These are phyloP conservation scores for Phytopythium ostracodes DNA, from an alignment of 352 stramenopile species.

Conservation along the genomic window DNA sequence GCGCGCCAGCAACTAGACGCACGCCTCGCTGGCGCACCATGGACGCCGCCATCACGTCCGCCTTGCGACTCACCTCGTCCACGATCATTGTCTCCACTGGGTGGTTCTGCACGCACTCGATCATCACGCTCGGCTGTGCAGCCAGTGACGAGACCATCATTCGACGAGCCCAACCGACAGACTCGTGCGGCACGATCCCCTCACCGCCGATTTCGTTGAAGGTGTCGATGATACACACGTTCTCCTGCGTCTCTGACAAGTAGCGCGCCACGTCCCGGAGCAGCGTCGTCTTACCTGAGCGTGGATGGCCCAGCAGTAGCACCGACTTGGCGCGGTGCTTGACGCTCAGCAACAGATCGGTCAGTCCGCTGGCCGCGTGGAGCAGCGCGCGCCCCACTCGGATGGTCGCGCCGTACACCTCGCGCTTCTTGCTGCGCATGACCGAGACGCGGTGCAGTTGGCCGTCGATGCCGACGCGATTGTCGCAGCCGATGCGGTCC, in stretches of 20 bases:
- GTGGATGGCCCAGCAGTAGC: slow-evolving; percentile 56
- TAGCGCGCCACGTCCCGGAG: slow-evolving; percentile 74
- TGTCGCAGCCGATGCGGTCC: slow-evolving; percentile 65
- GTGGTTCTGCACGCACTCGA: slow-evolving; percentile 90
- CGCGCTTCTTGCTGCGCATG: slow-evolving; percentile 49
- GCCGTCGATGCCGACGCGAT: slow-evolving; percentile 63
- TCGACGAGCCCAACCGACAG: no score
- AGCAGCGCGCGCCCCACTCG: slow-evolving; percentile 61
- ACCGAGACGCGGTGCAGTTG: slow-evolving; percentile 80
- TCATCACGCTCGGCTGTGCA: slow-evolving; percentile 72
- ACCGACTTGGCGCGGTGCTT: slow-evolving; percentile 45
- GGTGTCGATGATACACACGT: no score
- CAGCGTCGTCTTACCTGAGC: slow-evolving; percentile 84
- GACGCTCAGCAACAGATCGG: slow-evolving; percentile 55
- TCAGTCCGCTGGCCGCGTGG: slow-evolving; percentile 55
- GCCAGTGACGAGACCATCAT: slow-evolving; percentile 22
- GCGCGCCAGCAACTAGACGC: slow-evolving; percentile 18
- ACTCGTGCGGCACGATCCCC: no score
- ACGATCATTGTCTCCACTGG: slow-evolving; percentile 87
- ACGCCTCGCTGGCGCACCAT: slow-evolving; percentile 12
- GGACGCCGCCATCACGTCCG: slow-evolving; percentile 70
- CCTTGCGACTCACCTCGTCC: slow-evolving; percentile 84
- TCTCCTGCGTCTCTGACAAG: slow-evolving; percentile 32
- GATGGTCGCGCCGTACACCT: slow-evolving; percentile 72
- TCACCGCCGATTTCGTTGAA: no score